Evolutionary conservation across 2,329 filamentous ascomycete species (phyloP).

Genomic region (Fusarium neocosmosporiellum): DNA sequence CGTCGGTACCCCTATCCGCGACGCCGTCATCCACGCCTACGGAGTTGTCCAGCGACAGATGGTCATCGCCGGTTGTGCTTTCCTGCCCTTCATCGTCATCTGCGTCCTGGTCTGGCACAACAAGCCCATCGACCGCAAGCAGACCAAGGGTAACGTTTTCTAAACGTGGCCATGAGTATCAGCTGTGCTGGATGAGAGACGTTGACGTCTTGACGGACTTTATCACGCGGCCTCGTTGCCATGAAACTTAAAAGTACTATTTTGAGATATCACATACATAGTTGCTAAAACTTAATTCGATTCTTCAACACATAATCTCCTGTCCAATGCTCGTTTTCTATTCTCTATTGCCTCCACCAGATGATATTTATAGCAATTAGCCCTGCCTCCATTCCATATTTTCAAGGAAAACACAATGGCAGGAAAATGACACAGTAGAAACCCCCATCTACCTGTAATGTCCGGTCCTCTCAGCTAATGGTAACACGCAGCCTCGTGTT

Average conservation of each 20-base stretch:
- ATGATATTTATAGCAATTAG: neutral
- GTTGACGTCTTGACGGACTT: neutral
- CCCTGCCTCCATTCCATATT: neutral
- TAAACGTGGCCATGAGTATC: slow-evolving; percentile 40
- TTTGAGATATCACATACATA: neutral
- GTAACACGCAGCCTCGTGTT: neutral
- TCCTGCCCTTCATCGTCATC: slow-evolving; percentile 48
- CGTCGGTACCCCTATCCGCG: slow-evolving; percentile 55
- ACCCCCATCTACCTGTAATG: neutral
- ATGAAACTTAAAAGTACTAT: neutral
- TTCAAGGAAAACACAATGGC: neutral
- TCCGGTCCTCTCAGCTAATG: neutral
- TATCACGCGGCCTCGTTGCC: neutral
- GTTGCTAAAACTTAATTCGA: neutral
- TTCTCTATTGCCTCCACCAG: neutral
- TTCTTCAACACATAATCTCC: neutral
- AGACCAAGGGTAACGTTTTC: slow-evolving; percentile 64
- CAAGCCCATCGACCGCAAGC: slow-evolving; percentile 59
- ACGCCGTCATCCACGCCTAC: slow-evolving; percentile 70
- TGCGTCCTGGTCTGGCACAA: slow-evolving; percentile 61
- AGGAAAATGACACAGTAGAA: neutral
- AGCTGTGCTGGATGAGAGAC: neutral
- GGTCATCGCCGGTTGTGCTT: slow-evolving; percentile 52
- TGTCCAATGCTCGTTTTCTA: neutral
- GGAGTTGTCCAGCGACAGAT: slow-evolving; percentile 62